phyloP scores from a whole-genome alignment of 2,329 filamentous ascomycete species.

The Gliomastix tumulicola region DNA sequence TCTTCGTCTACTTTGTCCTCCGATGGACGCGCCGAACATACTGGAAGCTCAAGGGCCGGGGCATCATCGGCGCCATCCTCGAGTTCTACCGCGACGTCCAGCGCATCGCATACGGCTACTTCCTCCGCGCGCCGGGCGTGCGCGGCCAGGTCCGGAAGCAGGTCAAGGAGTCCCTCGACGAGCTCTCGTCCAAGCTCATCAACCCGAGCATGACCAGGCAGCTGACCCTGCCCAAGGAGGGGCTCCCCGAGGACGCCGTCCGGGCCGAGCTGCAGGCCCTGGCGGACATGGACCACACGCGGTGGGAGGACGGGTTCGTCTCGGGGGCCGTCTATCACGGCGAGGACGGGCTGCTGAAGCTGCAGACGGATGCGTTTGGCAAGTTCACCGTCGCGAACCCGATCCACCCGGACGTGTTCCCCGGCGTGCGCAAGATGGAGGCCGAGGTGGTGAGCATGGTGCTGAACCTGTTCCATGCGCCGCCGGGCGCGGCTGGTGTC shows the following conservation, averaged over 20 bases:
- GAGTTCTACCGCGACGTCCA: constrained; percentile 68
- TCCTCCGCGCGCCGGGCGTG: constrained; percentile 81
- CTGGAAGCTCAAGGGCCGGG: constrained; percentile 83
- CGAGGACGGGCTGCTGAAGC: constrained; percentile 68
- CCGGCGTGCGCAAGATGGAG: constrained; percentile 98
- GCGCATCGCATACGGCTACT: constrained; percentile 73
- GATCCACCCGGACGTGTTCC: constrained; percentile 97
- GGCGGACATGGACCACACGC: constrained; percentile 82
- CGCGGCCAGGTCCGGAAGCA: constrained; percentile 80
- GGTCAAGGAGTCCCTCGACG: constrained; percentile 70
- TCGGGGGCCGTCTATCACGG: constrained; percentile 96
- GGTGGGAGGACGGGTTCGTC: constrained; percentile 94
- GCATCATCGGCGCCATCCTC: constrained; percentile 69
- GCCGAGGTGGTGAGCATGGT: constrained; percentile 97
- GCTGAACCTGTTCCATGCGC: constrained; percentile 80
- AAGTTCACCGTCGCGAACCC: constrained; percentile 94
- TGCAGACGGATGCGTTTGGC: constrained; percentile 90
- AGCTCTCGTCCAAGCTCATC: constrained; percentile 79
- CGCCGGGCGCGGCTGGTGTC: constrained; percentile 76
- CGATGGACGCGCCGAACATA: constrained; percentile 74
- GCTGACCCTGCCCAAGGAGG: constrained; percentile 71
- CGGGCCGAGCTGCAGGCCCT: constrained; percentile 73
- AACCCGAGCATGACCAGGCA: constrained; percentile 66
- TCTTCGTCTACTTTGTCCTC: constrained; percentile 84
- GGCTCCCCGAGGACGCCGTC: constrained; percentile 73